These are phyloP conservation scores for Hymenoscyphus infarciens DNA, from an alignment of 2,329 filamentous ascomycete species.

Conservation along the genomic window DNA sequence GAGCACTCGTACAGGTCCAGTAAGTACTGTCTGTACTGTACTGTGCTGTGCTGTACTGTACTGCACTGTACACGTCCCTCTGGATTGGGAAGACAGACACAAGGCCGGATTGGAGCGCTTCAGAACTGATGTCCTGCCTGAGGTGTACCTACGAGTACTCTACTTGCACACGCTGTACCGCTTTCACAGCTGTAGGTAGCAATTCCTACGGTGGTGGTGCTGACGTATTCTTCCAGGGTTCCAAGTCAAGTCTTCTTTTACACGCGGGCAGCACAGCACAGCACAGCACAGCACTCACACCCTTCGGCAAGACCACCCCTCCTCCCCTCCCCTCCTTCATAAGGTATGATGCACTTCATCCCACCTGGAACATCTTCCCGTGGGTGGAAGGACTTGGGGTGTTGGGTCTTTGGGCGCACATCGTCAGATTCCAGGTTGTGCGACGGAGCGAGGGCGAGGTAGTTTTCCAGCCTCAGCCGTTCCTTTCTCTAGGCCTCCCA, in stretches of 20 bases:
- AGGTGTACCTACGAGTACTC: too few relatives aligned
- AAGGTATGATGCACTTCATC: not conserved
- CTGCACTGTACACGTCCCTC: too few relatives aligned
- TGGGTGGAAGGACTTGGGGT: not conserved
- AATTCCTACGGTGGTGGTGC: constrained; percentile 2
- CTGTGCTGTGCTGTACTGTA: too few relatives aligned
- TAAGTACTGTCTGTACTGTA: not conserved
- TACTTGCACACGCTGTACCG: not conserved
- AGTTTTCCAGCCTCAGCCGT: not conserved
- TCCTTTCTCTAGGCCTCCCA: not conserved
- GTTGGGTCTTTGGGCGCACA: not conserved
- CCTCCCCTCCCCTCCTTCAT: not conserved
- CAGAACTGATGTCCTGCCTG: not conserved
- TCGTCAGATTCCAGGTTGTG: not conserved
- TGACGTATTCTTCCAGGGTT: not conserved
- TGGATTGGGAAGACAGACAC: not conserved
- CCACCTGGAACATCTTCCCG: not conserved
- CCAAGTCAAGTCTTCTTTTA: not conserved
- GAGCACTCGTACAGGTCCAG: not conserved
- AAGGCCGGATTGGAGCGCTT: not conserved
- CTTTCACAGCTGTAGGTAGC: not conserved
- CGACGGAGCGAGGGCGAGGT: constrained; percentile 1
- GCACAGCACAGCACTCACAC: not conserved
- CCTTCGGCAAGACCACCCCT: not conserved
- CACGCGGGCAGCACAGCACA: not conserved